phyloP scores from a whole-genome alignment of 257 asterid genomes.

The Solanum chiquidenum region DNA sequence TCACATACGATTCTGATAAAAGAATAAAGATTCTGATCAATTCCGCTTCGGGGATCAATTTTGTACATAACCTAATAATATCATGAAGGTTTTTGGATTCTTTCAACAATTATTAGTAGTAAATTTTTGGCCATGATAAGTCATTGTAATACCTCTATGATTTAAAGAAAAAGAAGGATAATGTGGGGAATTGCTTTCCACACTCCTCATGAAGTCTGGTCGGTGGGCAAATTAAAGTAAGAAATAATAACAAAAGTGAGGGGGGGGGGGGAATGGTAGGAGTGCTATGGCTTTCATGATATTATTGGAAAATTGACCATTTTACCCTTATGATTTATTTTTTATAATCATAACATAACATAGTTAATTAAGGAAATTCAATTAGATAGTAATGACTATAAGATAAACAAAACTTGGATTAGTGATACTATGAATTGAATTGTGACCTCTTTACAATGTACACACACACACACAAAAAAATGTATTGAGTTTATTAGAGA shows the following conservation, averaged over 20 bases:
- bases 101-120: neutral
- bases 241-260: neutral
- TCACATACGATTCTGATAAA: neutral
- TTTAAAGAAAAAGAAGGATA: neutral
- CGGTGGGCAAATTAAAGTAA: neutral
- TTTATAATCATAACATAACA: neutral
- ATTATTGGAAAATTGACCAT: neutral
- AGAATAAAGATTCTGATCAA: neutral
- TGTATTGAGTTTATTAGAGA: neutral
- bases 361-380: neutral
- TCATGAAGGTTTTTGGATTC: neutral
- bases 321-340: neutral
- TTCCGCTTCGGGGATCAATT: neutral
- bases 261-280: neutral
- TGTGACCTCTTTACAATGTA: neutral
- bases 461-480: neutral
- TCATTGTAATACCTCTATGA: neutral
- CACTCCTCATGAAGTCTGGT: neutral
- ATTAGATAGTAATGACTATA: neutral
- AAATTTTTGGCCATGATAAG: neutral
- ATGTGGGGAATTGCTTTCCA: neutral
- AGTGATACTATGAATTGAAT: neutral
- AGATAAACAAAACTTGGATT: neutral
- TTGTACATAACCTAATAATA: neutral
- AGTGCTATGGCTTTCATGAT: neutral